Conservation (phyloP, 2,329 filamentous ascomycete genomes). For the Phaeophleospora eucalypticola region DNA sequence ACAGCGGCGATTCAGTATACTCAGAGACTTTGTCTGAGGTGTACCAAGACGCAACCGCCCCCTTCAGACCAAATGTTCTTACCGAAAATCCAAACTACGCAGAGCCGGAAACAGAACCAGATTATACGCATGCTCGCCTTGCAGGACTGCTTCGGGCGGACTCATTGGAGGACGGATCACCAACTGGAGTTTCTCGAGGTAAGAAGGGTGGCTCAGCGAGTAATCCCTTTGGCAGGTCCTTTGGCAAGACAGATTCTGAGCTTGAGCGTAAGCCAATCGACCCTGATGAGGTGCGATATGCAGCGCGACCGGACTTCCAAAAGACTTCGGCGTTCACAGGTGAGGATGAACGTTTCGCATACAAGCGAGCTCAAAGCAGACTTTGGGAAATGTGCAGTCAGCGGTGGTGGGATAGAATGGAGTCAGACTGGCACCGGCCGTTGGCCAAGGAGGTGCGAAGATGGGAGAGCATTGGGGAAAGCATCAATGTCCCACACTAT, state of each 20-base stretch:
- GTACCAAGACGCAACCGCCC: conserved; percentile 71
- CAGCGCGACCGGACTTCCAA: conserved; percentile 56
- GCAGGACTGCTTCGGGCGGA: conserved; percentile 39
- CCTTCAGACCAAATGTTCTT: conserved; percentile 75
- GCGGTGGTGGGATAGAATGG: conserved; percentile 64
- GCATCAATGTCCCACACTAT: conserved; percentile 5
- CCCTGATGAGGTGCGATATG: conserved; percentile 28
- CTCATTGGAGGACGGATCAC: conserved; percentile 49
- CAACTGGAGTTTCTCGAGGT: conserved; percentile 21
- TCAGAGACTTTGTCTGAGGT: conserved; percentile 68
- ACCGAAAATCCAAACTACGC: conserved; percentile 49
- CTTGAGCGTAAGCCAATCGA: conserved; percentile 33
- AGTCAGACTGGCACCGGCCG: conserved; percentile 64
- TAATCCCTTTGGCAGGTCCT: conserved; percentile 35
- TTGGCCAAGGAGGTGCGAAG: conserved; percentile 59
- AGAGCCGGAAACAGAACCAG: conserved; percentile 32
- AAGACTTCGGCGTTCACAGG: conserved; percentile 68
- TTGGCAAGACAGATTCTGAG: conserved; percentile 30
- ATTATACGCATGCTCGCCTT: conserved; percentile 36
- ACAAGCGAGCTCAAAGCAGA: conserved; percentile 70
- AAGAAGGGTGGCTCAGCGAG: conserved; percentile 18
- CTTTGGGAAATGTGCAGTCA: conserved; percentile 77
- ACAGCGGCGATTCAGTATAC: conserved; percentile 51
- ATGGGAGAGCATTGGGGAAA: conserved; percentile 53
- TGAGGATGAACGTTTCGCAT: conserved; percentile 77